A percentile compares a stretch with the other conserved stretches of the same genome.
phyloP scores from a whole-genome alignment of 768 basidiomycete genomes.

The Gyrodon lividus region DNA sequence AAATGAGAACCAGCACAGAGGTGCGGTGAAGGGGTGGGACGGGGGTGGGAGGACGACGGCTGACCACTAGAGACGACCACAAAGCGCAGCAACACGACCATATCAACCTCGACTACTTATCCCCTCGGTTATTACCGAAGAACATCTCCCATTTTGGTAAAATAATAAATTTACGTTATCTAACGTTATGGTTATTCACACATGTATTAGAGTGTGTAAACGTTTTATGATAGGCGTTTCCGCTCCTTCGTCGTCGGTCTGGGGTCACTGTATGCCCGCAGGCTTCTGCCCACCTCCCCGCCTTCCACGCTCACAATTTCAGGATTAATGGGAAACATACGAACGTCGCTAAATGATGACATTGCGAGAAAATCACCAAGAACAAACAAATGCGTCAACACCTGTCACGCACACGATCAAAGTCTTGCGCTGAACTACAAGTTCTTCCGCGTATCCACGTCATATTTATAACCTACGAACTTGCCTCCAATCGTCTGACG shows the following conservation, averaged over 20 bases:
- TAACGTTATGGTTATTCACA: neutral
- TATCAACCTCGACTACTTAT: constrained; percentile 20
- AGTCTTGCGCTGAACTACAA: neutral
- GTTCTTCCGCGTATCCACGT: neutral
- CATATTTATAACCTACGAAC: constrained; percentile 11
- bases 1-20: constrained; percentile 23
- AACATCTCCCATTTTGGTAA: neutral
- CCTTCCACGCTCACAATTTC: too few species aligned
- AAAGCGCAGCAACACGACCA: constrained; percentile 12
- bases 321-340: too few species aligned
- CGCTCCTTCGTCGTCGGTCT: too few species aligned
- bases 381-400: too few species aligned
- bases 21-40: constrained; percentile 3
- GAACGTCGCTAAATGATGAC: neutral
- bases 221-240: too few species aligned
- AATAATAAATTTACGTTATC: constrained; percentile 12
- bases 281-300: neutral
- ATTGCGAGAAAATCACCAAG: neutral
- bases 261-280: neutral
- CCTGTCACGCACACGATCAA: neutral
- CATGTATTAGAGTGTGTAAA: too few species aligned
- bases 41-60: constrained; percentile 8
- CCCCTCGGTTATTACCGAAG: constrained; percentile 24
- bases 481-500: neutral
- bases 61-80: constrained; percentile 16